These are phyloP conservation scores for Colletotrichum destructivum DNA, from an alignment of 2,329 filamentous ascomycete species.

Conservation along the genomic window DNA sequence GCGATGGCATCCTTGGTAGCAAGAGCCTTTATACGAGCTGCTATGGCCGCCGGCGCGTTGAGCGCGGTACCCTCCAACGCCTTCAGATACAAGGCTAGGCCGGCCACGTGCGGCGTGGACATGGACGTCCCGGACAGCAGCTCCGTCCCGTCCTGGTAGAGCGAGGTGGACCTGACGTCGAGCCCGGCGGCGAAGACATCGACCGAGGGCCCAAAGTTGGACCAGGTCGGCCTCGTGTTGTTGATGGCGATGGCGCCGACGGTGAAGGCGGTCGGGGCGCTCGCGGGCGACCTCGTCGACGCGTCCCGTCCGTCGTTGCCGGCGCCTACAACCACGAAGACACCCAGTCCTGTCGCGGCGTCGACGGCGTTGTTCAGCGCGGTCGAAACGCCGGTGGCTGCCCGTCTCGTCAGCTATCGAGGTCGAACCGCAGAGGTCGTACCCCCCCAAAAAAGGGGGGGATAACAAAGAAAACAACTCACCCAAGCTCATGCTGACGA, in stretches of 20 bases:
- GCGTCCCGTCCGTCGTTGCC: conserved; percentile 61
- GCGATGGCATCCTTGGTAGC: conserved; percentile 56
- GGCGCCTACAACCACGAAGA: conserved; percentile 68
- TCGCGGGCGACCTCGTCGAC: conserved; percentile 62
- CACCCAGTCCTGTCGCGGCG: conserved; percentile 59
- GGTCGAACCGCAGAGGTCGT: no score
- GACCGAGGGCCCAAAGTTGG: conserved; percentile 64
- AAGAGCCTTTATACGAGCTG: conserved; percentile 57
- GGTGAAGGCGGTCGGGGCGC: conserved; percentile 62
- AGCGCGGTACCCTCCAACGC: conserved; percentile 54
- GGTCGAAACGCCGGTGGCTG: neutral
- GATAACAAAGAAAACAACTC: neutral
- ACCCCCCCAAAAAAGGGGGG: no score
- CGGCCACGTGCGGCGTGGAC: conserved; percentile 3
- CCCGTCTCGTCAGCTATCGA: neutral
- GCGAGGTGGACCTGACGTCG: conserved; percentile 53
- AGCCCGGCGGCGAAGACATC: conserved; percentile 68
- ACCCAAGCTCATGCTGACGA: conserved; percentile 4
- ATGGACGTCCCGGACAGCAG: conserved; percentile 1
- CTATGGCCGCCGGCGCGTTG: conserved; percentile 58
- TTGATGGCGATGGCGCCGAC: conserved; percentile 63
- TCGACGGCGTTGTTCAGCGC: conserved; percentile 15
- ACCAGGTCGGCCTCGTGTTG: conserved; percentile 59
- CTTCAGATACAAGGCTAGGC: conserved; percentile 67
- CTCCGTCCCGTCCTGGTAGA: neutral